Evolutionary conservation across 495 filamentous ascomycete species (phyloP), one percentile per base, ranked within the genome.

Genomic region (Aspergillus sclerotioniger): DNA sequence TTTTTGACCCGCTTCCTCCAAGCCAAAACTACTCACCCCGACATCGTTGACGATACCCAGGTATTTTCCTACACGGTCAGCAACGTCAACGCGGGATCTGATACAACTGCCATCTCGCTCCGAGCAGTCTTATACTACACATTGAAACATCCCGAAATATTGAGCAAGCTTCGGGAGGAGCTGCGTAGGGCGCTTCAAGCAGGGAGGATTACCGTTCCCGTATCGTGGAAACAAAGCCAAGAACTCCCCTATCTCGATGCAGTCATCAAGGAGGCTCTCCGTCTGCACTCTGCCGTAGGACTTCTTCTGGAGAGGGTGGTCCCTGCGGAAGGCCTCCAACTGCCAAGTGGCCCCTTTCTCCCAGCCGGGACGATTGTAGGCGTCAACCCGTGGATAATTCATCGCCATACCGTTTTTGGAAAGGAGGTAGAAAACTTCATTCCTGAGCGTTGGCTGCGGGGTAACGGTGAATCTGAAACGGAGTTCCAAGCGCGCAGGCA

Each of bases 201-300:
- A n/a, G 33, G 5, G 6, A 13, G 2, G 37, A 41, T 41, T 3
- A 41, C 2, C 2, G 1, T 6, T 2, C 37, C 51, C 33, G 65
- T 60, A 37, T 59, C 55, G 58, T 79, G 67, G 70, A 73, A 62
- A 21, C 62, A 70, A 51, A 62, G 63, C 20, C 84, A 85, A 62
- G 75, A 75, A 48, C 71, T 86, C 7, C 70, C 80, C 0, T 89
- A 87, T 70, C 73, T 89, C 37, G 80, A 83, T 52, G 86, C 86
- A 1, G 84, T 82, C 57, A 78, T 90, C 51, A 87, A 86, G 62
- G 87, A 90, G 69, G 77, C 82, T 5, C 80, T 88, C 66, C 82
- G 86, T 35, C 63, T 88, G n/a, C 79, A 86, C 10, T 86, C 87
- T 2, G 79, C 87, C 2, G 78, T 83, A 9, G 81, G 82, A 3